Evolutionary conservation across 2,329 filamentous ascomycete species (phyloP).

Genomic region (Teratosphaeria zuluensis): DNA sequence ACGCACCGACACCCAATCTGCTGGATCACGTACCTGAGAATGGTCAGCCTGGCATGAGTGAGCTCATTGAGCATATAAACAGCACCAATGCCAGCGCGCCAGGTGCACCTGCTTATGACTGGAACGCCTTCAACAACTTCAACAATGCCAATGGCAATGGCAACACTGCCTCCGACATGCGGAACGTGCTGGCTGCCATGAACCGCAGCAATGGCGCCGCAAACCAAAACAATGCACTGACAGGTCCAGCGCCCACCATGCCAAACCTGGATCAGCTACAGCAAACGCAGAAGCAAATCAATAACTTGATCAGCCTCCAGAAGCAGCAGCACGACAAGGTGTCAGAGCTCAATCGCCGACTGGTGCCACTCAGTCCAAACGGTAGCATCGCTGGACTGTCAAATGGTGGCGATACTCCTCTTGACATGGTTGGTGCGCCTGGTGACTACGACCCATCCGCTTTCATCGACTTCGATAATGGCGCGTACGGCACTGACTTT

Average conservation of each 20-base stretch:
- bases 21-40: conserved; percentile 29
- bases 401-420: conserved; percentile 22
- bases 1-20: conserved; percentile 28
- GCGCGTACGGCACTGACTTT: conserved; percentile 14
- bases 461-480: conserved; percentile 49
- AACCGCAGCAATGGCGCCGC: conserved; percentile 34
- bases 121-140: conserved; percentile 38
- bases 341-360: conserved; percentile 60
- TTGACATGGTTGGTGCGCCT: conserved; percentile 28
- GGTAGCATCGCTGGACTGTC: conserved; percentile 64
- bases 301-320: conserved; percentile 68
- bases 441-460: conserved; percentile 45
- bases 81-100: conserved; percentile 21
- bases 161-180: conserved; percentile 33
- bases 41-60: conserved; percentile 37
- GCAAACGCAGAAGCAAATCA: conserved; percentile 64
- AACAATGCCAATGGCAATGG: conserved; percentile 37
- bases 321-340: conserved; percentile 69
- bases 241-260: conserved; percentile 47
- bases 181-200: conserved; percentile 35
- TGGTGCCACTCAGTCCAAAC: conserved; percentile 72
- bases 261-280: conserved; percentile 53
- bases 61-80: conserved; percentile 40
- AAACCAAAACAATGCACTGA: conserved; percentile 45
- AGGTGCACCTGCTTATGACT: conserved; percentile 32